Conservation (phyloP, 345 rosid genomes). For the Bruguiera sexangula region DNA sequence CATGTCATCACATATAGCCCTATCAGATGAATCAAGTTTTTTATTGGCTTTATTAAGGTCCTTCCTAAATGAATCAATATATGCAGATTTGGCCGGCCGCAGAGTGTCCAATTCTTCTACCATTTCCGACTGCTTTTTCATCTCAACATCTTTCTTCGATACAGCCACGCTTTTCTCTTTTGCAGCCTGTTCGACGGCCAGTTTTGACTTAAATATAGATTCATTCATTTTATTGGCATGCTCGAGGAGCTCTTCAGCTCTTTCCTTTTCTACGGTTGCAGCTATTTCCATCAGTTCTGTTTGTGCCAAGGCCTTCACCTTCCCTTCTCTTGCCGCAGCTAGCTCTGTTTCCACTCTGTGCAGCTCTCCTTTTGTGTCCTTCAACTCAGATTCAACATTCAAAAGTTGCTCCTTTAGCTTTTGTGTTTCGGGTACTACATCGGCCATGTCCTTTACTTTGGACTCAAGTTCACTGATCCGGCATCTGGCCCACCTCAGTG, state of each 20-base stretch:
- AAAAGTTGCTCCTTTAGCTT: slow-evolving; percentile 31
- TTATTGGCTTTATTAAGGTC: slow-evolving; percentile 28
- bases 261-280: slow-evolving; percentile 37
- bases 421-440: slow-evolving; percentile 25
- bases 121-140: slow-evolving; percentile 25
- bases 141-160: slow-evolving; percentile 30
- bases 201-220: slow-evolving; percentile 21
- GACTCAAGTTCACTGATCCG: slow-evolving; percentile 31
- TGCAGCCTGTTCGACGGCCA: slow-evolving; percentile 27
- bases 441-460: slow-evolving; percentile 32
- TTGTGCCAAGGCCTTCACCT: slow-evolving; percentile 31
- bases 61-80: slow-evolving; percentile 20
- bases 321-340: slow-evolving; percentile 32
- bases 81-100: slow-evolving; percentile 22
- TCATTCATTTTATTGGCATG: slow-evolving; percentile 29
- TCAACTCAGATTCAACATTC: slow-evolving; percentile 33
- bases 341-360: slow-evolving; percentile 38
- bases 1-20: slow-evolving; percentile 21
- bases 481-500: slow-evolving; percentile 21
- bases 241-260: slow-evolving; percentile 31
- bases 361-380: slow-evolving; percentile 32
- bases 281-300: slow-evolving; percentile 36
- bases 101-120: slow-evolving; percentile 38
- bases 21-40: slow-evolving; percentile 23
- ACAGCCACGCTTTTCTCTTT: slow-evolving; percentile 20